These are phyloP conservation scores for Eucalyptus albens DNA, from an alignment of 345 rosid genomes.

Conservation along the genomic window DNA sequence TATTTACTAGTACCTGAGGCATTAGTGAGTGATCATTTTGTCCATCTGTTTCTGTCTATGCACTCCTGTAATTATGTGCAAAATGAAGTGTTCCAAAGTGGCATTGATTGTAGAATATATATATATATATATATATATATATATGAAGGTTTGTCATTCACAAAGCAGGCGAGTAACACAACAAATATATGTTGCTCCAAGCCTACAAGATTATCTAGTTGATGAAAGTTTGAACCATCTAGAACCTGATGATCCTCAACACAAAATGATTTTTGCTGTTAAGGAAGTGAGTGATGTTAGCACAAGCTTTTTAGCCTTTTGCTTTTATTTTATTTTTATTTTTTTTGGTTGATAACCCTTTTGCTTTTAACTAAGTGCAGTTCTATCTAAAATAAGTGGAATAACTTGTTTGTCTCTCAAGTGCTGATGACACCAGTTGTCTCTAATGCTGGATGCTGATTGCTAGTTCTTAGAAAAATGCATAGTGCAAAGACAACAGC, in stretches of 20 bases:
- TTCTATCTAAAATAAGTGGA: neutral
- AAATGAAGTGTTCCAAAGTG: neutral
- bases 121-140: too few relatives aligned
- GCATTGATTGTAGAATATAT: neutral
- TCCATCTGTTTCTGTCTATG: neutral
- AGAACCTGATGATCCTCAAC: neutral
- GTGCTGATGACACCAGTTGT: neutral
- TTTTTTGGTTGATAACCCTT: neutral
- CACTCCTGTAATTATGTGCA: neutral
- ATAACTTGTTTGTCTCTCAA: neutral
- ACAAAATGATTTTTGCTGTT: neutral
- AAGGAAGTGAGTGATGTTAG: neutral
- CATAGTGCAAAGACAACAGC: neutral
- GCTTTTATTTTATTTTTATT: neutral
- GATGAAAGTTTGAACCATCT: neutral
- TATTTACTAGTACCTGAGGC: neutral
- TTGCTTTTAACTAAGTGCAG: neutral
- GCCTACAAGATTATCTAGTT: neutral
- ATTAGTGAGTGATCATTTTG: neutral
- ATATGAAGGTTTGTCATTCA: neutral
- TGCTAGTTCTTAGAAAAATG: neutral
- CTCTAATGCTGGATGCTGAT: neutral
- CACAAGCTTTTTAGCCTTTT: neutral
- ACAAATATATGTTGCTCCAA: neutral
- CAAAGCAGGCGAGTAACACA: neutral